Evolutionary conservation across 2,329 filamentous ascomycete genomes (phyloP), one percentile per base, ranked within the genome.

Genomic region (Helminthosporium solani): DNA sequence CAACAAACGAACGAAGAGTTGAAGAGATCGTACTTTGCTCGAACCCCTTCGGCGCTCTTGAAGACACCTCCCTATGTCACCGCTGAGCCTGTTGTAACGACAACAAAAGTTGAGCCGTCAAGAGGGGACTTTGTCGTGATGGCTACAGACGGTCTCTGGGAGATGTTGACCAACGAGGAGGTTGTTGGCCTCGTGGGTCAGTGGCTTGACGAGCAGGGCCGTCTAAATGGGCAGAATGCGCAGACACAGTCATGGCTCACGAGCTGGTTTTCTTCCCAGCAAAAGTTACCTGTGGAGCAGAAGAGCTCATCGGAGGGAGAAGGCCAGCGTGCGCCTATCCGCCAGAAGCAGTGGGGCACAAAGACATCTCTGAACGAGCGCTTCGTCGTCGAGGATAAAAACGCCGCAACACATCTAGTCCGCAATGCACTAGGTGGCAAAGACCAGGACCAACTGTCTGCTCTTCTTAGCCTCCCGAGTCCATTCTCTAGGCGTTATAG

Each of bases 141-240:
- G 78, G 94, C 94, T 18, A 96, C 94, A 0, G 94, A 99, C 66
- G 94, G 94, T 3, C 79, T 99, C 1, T 99, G 94, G 94, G 94
- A 99, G 73, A 97, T 97, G 94, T 79, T 99, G 51, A 96, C 90
- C 38, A 99, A 97, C 62, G 94, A 99, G 67, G 94, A 99, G 75
- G 94, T 96, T 1, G 88, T 99, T 40, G 94, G 94, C 0, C 82
- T 99, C 2, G 94, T 99, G 3, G 95, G 92, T 14, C 90, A 95
- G 70, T 99, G 94, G 94, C 83, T 99, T 38, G 94, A 99, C 69
- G 83, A 82, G 18, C 87, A 96, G 67, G 74, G 57, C 53, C 69
- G 42, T 52, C 70, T 54, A 53, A 67, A 49, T 41, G 64, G 61
- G 69, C 58, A 63, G 33, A 69, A 66, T 27, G 58, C 61, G 3